Percentiles rank a stretch among this genome's conserved stretches.
Evolutionary conservation across 208 protist genomes (phyloP).

Genomic region (Crithidia expoeki): DNA sequence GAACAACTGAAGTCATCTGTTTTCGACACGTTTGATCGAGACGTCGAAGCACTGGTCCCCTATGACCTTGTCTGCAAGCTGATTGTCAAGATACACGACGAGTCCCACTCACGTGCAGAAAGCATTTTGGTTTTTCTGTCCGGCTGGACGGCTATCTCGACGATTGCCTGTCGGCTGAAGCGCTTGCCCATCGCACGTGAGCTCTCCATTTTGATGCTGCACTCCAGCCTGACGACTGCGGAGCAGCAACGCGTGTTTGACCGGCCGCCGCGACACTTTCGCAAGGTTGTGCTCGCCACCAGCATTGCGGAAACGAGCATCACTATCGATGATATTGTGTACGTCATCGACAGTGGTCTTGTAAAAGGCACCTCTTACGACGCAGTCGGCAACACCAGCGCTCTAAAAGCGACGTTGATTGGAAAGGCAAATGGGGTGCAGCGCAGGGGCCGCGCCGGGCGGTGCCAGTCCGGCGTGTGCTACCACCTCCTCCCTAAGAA

Average conservation of each 20-base stretch:
- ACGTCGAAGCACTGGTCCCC: slow-evolving; percentile 68
- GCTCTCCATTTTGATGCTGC: slow-evolving; percentile 86
- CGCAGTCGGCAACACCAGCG: slow-evolving; percentile 70
- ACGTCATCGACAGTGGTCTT: slow-evolving; percentile 95
- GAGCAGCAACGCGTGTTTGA: slow-evolving; percentile 93
- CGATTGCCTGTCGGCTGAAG: slow-evolving; percentile 57
- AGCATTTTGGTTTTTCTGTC: slow-evolving; percentile 92
- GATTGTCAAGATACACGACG: slow-evolving; percentile 61
- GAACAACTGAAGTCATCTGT: slow-evolving; percentile 68
- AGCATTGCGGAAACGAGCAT: slow-evolving; percentile 98
- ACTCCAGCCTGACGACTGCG: slow-evolving; percentile 87
- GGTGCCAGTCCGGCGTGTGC: slow-evolving; percentile 85
- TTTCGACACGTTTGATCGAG: slow-evolving; percentile 53
- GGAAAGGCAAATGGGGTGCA: slow-evolving; percentile 88
- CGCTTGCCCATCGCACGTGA: slow-evolving; percentile 44
- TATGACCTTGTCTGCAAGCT: slow-evolving; percentile 75
- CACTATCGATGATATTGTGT: slow-evolving; percentile 96
- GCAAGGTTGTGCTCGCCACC: slow-evolving; percentile 95
- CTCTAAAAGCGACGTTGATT: slow-evolving; percentile 79
- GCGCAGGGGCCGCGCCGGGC: slow-evolving; percentile 92
- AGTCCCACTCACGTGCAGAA: slow-evolving; percentile 44
- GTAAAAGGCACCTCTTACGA: slow-evolving; percentile 93
- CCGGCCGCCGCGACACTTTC: slow-evolving; percentile 63
- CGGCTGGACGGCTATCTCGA: slow-evolving; percentile 89
- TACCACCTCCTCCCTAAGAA: slow-evolving; percentile 76